These are phyloP conservation scores for Phoma sp. DNA, from an alignment of 2,329 filamentous ascomycete genomes.

Conservation along the genomic window DNA sequence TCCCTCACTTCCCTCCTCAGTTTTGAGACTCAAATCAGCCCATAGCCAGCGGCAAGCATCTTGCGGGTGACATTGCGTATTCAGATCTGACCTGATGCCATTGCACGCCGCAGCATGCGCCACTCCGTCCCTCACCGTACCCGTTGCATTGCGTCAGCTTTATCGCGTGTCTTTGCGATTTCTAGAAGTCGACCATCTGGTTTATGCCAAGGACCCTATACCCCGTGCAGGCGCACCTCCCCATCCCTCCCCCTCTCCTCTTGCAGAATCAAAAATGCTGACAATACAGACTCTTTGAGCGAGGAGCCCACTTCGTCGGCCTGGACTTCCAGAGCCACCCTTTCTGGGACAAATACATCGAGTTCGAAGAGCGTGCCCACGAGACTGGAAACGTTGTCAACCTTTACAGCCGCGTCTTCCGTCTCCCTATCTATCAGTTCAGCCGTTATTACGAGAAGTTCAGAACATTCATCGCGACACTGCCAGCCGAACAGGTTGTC, in stretches of 20 bases:
- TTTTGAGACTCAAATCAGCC: constrained; percentile 36
- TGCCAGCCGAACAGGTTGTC: constrained; percentile 75
- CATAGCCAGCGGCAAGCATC: constrained; percentile 31
- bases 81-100: constrained; percentile 29
- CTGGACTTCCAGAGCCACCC: constrained; percentile 93
- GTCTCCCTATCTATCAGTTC: constrained; percentile 95
- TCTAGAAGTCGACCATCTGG: constrained; percentile 22
- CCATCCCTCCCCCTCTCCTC: constrained; percentile 11
- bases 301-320: constrained; percentile 81
- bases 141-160: constrained; percentile 22
- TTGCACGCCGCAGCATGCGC: constrained; percentile 36
- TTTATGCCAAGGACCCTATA: constrained; percentile 12
- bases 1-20: constrained; percentile 19
- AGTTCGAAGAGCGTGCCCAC: constrained; percentile 85
- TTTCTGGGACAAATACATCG: constrained; percentile 99
- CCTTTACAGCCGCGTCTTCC: constrained; percentile 80
- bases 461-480: constrained; percentile 72
- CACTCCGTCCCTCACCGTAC: constrained; percentile 45
- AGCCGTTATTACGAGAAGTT: constrained; percentile 93
- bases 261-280: constrained; percentile 15
- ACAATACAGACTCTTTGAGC: constrained; percentile 80
- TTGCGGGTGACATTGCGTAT: constrained; percentile 21
- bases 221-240: constrained; percentile 27
- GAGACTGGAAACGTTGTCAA: constrained; percentile 71
- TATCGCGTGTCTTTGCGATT: constrained; percentile 12